Evolutionary conservation across 2,329 filamentous ascomycete species (phyloP).

Genomic region (Ascosphaera apis): DNA sequence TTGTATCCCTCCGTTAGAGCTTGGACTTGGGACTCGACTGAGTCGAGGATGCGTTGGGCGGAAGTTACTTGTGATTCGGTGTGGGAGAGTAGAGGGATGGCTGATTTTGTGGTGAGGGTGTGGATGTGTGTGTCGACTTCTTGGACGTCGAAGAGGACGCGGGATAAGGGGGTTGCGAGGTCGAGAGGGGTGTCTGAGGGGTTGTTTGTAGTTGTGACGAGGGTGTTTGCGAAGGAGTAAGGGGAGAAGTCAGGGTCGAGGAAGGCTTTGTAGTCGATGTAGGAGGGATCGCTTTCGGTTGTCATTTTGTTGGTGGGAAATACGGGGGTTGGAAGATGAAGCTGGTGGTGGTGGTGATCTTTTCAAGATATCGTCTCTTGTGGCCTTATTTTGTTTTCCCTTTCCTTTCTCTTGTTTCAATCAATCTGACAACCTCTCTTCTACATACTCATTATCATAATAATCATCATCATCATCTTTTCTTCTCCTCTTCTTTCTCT

Average conservation of each 20-base stretch:
- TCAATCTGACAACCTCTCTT: no score
- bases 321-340: no score
- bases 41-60: slow-evolving; percentile 46
- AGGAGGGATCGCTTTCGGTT: slow-evolving; percentile 36
- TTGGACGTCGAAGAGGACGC: slow-evolving; percentile 87
- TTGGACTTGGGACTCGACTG: slow-evolving; percentile 58
- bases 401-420: no score
- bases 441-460: no score
- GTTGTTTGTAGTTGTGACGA: slow-evolving; percentile 82
- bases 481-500: no score
- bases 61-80: slow-evolving; percentile 52
- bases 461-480: no score
- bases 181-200: slow-evolving; percentile 73
- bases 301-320: slow-evolving; percentile 13
- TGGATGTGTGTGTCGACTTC: slow-evolving; percentile 95
- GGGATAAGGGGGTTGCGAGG: slow-evolving; percentile 77
- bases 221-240: slow-evolving; percentile 60
- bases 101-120: slow-evolving; percentile 60
- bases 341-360: no score
- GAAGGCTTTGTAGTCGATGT: slow-evolving; percentile 91
- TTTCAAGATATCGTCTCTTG: no score
- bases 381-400: no score
- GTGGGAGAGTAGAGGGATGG: slow-evolving; percentile 57
- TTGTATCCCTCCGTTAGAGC: slow-evolving; percentile 66
- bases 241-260: slow-evolving; percentile 64